Conservation (phyloP, 2,329 filamentous ascomycete species). For the Arthrobotrys megalospora region DNA sequence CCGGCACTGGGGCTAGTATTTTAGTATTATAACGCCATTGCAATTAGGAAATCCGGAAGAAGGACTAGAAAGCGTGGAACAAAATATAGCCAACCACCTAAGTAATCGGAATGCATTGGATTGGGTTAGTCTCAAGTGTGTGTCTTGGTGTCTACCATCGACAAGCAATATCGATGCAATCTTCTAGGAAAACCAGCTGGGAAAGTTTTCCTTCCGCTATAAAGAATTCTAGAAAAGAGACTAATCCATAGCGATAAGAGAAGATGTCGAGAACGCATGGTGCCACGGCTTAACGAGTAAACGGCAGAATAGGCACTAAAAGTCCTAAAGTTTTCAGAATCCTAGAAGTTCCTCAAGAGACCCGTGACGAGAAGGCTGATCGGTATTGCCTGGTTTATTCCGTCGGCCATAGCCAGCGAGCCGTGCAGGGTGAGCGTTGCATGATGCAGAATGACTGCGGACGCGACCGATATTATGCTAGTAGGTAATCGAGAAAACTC, state of each 20-base stretch:
- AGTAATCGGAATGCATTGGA: not conserved
- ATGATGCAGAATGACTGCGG: constrained; percentile 19
- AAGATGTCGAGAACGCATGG: not conserved
- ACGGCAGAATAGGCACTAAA: not conserved
- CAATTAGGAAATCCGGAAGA: not conserved
- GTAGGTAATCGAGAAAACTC: constrained; percentile 4
- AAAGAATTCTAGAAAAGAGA: not conserved
- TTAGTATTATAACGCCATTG: not conserved
- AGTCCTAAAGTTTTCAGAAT: not conserved
- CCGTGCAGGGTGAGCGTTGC: constrained; percentile 26
- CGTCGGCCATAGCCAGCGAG: not conserved
- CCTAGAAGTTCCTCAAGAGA: not conserved
- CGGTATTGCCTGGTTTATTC: not conserved
- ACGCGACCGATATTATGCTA: constrained; percentile 25
- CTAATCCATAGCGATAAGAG: no score
- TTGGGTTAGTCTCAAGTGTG: not conserved
- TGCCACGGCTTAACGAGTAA: not conserved
- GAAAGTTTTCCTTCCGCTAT: not conserved
- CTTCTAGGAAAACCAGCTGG: not conserved
- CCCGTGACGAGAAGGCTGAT: not conserved
- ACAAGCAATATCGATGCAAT: no score
- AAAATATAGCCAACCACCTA: not conserved
- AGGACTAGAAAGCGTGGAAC: not conserved
- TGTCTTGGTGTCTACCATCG: not conserved
- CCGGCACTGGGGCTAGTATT: not conserved